Evolutionary conservation across 1,139 yeast genomes (phyloP).

Genomic region (Yamadazyma sp.): DNA sequence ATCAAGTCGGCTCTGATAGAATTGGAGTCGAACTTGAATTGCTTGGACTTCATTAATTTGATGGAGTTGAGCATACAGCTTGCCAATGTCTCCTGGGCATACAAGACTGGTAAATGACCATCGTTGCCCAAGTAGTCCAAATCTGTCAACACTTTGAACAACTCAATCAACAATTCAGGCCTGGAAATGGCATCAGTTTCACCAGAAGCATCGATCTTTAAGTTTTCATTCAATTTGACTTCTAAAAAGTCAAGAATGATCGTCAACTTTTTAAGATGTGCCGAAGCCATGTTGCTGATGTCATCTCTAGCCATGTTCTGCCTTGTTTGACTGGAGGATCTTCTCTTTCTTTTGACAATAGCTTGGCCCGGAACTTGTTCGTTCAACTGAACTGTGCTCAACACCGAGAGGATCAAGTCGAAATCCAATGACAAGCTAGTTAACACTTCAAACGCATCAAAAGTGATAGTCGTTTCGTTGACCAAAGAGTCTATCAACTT

Average conservation of each 20-base stretch:
- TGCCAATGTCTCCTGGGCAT: constrained; percentile 88
- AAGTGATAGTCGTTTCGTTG: constrained; percentile 29
- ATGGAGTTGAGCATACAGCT: constrained; percentile 79
- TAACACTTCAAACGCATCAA: constrained; percentile 57
- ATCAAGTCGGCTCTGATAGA: constrained; percentile 84
- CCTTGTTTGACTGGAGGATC: constrained; percentile 75
- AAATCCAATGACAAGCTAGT: constrained; percentile 47
- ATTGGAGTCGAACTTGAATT: constrained; percentile 53
- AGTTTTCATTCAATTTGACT: constrained; percentile 28
- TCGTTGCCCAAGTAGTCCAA: constrained; percentile 86
- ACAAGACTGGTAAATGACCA: constrained; percentile 86
- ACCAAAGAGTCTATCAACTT: constrained; percentile 58
- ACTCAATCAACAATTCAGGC: constrained; percentile 52
- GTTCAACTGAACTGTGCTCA: constrained; percentile 50
- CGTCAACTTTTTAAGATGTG: constrained; percentile 76
- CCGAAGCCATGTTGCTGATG: constrained; percentile 70
- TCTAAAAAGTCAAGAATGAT: constrained; percentile 80
- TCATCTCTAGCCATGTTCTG: constrained; percentile 73
- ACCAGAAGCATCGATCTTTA: constrained; percentile 7
- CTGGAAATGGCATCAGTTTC: constrained; percentile 27
- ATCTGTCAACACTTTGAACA: constrained; percentile 77
- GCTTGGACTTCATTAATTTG: constrained; percentile 42
- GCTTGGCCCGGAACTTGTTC: constrained; percentile 46
- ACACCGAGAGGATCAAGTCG: constrained; percentile 46
- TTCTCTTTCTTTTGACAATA: constrained; percentile 70